A percentile compares a stretch with the other conserved stretches of the same genome.
Evolutionary conservation across 371 early-diverging fungal species (phyloP).

Genomic region (Syncephalastrum monosporum): DNA sequence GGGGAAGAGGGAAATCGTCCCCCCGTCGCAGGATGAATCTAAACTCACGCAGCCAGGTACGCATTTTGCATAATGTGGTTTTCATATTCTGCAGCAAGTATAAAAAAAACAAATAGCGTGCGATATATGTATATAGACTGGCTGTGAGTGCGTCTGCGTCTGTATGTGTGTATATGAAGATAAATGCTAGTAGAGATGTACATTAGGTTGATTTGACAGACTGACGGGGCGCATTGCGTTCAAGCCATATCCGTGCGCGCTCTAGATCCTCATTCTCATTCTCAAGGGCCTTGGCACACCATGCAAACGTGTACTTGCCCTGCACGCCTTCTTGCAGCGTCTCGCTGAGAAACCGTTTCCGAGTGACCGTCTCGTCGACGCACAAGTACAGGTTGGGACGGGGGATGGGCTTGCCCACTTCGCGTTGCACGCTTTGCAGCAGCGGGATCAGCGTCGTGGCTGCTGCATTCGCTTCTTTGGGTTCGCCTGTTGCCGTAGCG

Average conservation of each 20-base stretch:
- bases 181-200: too few species aligned
- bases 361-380: constrained; percentile 61
- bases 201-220: neutral
- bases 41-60: too few species aligned
- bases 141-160: too few species aligned
- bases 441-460: constrained; percentile 62
- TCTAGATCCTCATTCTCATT: constrained; percentile 54
- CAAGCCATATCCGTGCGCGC: constrained; percentile 60
- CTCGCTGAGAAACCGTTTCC: constrained; percentile 55
- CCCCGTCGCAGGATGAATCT: too few species aligned
- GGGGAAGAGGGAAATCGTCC: too few species aligned
- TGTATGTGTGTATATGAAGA: too few species aligned
- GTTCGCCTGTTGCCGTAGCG: constrained; percentile 51
- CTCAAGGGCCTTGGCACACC: constrained; percentile 72
- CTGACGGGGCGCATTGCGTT: constrained; percentile 51
- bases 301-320: constrained; percentile 53
- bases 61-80: too few species aligned
- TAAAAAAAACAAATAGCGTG: too few species aligned
- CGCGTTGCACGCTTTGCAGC: constrained; percentile 37
- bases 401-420: constrained; percentile 25
- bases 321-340: constrained; percentile 33
- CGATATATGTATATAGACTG: too few species aligned
- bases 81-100: too few species aligned
- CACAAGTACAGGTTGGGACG: constrained; percentile 58
- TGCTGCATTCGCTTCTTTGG: constrained; percentile 70